phyloP scores from a whole-genome alignment of 306 rosid species.

The Vigna angularis region DNA sequence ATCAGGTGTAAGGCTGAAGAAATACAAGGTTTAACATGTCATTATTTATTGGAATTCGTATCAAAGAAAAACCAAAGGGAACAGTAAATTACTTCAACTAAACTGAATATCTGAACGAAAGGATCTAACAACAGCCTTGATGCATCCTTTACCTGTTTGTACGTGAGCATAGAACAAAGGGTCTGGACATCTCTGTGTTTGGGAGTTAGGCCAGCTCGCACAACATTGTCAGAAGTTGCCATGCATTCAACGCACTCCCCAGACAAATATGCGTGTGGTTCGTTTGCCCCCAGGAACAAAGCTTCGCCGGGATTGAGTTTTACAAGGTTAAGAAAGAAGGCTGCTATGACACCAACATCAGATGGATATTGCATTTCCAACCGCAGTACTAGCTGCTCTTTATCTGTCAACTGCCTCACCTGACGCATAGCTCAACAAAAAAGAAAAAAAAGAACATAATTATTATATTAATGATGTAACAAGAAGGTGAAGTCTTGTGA shows the following conservation, averaged over 20 bases:
- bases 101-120: constrained; percentile 14
- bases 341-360: constrained; percentile 86
- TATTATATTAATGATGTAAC: neutral
- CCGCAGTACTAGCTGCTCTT: constrained; percentile 76
- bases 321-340: constrained; percentile 88
- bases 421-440: constrained; percentile 41
- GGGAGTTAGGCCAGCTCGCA: constrained; percentile 96
- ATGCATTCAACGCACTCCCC: constrained; percentile 94
- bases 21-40: neutral
- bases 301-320: constrained; percentile 95
- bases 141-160: constrained; percentile 70
- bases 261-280: constrained; percentile 85
- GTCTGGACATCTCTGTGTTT: constrained; percentile 84
- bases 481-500: neutral
- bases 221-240: constrained; percentile 99
- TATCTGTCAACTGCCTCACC: constrained; percentile 81
- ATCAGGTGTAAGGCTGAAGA: neutral
- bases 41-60: neutral
- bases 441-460: neutral
- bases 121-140: constrained; percentile 17
- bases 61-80: constrained; percentile 11
- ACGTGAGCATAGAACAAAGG: constrained; percentile 96
- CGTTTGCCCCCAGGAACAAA: constrained; percentile 81
- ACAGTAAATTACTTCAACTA: neutral
- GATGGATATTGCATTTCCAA: constrained; percentile 86